phyloP scores from a whole-genome alignment of 306 rosid species.

The Benincasa hispida region DNA sequence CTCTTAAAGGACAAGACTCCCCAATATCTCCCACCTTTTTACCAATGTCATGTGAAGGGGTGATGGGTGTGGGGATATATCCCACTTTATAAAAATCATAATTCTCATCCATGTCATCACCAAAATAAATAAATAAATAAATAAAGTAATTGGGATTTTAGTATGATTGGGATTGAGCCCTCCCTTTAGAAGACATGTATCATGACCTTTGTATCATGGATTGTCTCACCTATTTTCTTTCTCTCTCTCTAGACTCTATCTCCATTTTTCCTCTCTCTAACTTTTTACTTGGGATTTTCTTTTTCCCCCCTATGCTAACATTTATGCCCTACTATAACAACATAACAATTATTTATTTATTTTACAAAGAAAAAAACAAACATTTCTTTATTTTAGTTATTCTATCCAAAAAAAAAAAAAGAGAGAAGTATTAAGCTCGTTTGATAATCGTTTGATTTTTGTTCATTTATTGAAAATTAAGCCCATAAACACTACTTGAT shows the following conservation, averaged over 20 bases:
- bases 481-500: too few relatives aligned
- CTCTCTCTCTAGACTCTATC: constrained; percentile 6
- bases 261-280: constrained; percentile 7
- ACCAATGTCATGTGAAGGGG: constrained; percentile 65
- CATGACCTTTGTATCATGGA: constrained; percentile 55
- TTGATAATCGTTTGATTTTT: too few relatives aligned
- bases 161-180: constrained; percentile 51
- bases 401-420: too few relatives aligned
- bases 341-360: background rate
- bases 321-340: background rate
- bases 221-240: constrained; percentile 44
- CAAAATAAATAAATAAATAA: background rate
- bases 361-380: too few relatives aligned
- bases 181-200: constrained; percentile 69
- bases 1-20: constrained; percentile 18
- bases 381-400: too few relatives aligned
- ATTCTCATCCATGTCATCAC: constrained; percentile 35
- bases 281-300: background rate
- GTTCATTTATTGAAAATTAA: too few relatives aligned
- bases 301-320: background rate
- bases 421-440: too few relatives aligned
- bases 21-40: constrained; percentile 2
- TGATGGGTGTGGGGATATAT: constrained; percentile 54
- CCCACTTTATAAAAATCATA: constrained; percentile 25
- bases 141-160: constrained; percentile 38